Conservation (phyloP, 2,329 filamentous ascomycete genomes). For the Onygenales sp. region DNA sequence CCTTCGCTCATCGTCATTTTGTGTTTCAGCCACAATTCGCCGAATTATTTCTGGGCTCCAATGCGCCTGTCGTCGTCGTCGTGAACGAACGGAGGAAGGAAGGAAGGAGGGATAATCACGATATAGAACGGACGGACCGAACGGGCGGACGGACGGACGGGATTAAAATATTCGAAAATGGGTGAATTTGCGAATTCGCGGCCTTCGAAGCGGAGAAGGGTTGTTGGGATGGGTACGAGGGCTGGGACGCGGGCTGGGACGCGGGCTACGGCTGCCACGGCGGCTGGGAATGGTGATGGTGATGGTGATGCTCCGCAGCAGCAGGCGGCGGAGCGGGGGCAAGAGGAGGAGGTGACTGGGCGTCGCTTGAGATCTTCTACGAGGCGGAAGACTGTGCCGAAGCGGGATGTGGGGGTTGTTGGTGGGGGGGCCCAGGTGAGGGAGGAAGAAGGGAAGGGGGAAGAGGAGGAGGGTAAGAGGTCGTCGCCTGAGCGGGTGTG, state of each 20-base stretch:
- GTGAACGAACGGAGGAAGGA: too few relatives aligned
- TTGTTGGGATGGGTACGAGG: conserved; percentile 13
- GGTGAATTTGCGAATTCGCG: conserved; percentile 11
- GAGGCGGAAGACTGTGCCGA: neutral
- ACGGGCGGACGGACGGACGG: too few relatives aligned
- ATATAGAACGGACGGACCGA: too few relatives aligned
- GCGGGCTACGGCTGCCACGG: conserved; percentile 24
- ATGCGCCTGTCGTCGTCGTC: too few relatives aligned
- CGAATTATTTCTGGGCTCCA: too few relatives aligned
- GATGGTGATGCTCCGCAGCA: neutral
- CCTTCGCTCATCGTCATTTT: too few relatives aligned
- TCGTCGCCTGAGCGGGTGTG: neutral
- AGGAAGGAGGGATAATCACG: too few relatives aligned
- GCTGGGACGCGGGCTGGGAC: conserved; percentile 20
- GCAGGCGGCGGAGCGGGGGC: neutral
- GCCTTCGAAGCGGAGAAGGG: conserved; percentile 26
- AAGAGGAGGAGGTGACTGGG: neutral
- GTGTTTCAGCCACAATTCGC: too few relatives aligned
- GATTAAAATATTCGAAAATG: neutral
- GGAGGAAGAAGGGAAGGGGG: neutral
- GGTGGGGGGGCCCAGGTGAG: neutral
- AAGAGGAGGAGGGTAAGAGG: neutral
- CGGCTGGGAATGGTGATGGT: neutral
- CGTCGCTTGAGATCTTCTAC: neutral
- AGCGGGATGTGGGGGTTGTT: neutral